A percentile compares a stretch with the other conserved stretches of the same genome.
phyloP scores from a whole-genome alignment of 1,284 basidiomycete species.

The Pholiota adiposa region DNA sequence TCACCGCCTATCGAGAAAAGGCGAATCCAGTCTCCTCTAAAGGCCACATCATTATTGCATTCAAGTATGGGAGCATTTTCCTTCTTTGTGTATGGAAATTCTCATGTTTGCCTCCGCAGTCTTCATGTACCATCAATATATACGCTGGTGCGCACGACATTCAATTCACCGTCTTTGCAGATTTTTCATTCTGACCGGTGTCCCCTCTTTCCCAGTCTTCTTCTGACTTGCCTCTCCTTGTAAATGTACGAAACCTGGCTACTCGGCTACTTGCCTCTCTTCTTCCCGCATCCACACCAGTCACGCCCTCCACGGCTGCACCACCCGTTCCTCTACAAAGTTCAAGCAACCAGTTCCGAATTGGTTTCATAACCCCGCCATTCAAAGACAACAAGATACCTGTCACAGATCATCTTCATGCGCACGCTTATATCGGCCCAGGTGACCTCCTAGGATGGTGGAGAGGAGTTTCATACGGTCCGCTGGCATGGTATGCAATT shows the following conservation, averaged over 20 bases:
- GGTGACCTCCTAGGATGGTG: constrained; percentile 74
- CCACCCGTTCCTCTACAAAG: constrained; percentile 33
- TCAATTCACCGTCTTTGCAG: neutral
- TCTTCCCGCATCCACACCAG: constrained; percentile 42
- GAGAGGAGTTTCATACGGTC: constrained; percentile 66
- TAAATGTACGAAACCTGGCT: constrained; percentile 62
- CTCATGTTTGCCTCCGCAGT: constrained; percentile 39
- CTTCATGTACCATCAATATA: constrained; percentile 79
- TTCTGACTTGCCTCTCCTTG: constrained; percentile 72
- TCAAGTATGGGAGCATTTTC: constrained; percentile 61
- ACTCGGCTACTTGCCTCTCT: constrained; percentile 57
- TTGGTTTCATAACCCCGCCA: constrained; percentile 77
- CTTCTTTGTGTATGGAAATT: constrained; percentile 9
- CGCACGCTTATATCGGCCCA: constrained; percentile 69
- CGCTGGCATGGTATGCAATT: constrained; percentile 73
- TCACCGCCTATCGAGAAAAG: constrained; percentile 72
- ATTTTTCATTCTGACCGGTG: neutral
- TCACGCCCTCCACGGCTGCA: constrained; percentile 34
- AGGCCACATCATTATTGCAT: constrained; percentile 71
- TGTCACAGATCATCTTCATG: constrained; percentile 76
- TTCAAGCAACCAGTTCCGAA: constrained; percentile 47
- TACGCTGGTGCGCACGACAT: constrained; percentile 54
- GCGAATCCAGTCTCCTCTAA: constrained; percentile 68
- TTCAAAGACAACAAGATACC: constrained; percentile 77
- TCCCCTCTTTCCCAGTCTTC: constrained; percentile 52